These are phyloP conservation scores for Simplicillium aogashimaense DNA, from an alignment of 2,329 filamentous ascomycete species.

Conservation along the genomic window DNA sequence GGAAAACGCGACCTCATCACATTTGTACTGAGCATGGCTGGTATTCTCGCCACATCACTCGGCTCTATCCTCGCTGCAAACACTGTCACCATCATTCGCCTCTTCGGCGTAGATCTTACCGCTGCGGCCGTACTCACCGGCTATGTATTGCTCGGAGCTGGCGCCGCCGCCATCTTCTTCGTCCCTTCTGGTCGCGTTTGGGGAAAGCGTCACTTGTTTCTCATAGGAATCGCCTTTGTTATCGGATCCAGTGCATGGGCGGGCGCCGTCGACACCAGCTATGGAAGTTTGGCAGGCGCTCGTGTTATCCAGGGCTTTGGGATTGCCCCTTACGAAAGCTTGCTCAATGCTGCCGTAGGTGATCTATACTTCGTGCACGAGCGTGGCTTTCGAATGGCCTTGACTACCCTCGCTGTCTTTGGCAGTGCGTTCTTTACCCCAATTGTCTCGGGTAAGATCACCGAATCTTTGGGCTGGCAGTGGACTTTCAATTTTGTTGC, in stretches of 20 bases:
- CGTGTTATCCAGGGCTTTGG: slow-evolving; percentile 80
- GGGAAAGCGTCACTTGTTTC: slow-evolving; percentile 84
- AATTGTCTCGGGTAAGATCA: slow-evolving; percentile 84
- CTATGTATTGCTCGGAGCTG: slow-evolving; percentile 77
- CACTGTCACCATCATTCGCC: slow-evolving; percentile 64
- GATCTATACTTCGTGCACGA: slow-evolving; percentile 86
- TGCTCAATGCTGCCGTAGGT: slow-evolving; percentile 81
- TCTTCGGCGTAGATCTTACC: slow-evolving; percentile 59
- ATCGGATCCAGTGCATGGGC: slow-evolving; percentile 71
- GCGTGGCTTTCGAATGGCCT: slow-evolving; percentile 78
- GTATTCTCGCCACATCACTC: slow-evolving; percentile 75
- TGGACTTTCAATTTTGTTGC: slow-evolving; percentile 86
- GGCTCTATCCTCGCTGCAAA: slow-evolving; percentile 84
- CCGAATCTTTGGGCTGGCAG: slow-evolving; percentile 62
- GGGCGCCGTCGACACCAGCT: slow-evolving; percentile 56
- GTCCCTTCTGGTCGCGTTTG: slow-evolving; percentile 82
- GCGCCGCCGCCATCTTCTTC: slow-evolving; percentile 71
- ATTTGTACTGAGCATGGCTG: slow-evolving; percentile 64
- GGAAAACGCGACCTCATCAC: slow-evolving; percentile 79
- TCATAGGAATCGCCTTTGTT: slow-evolving; percentile 66
- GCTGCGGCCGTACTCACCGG: slow-evolving; percentile 74
- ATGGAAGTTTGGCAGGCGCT: slow-evolving; percentile 65
- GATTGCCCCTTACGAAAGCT: slow-evolving; percentile 77
- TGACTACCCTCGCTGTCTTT: slow-evolving; percentile 52
- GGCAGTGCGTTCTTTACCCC: slow-evolving; percentile 59